Base-by-base conservation (phyloP, 2,329 filamentous ascomycete species). In the Fonsecaea erecta region DNA sequence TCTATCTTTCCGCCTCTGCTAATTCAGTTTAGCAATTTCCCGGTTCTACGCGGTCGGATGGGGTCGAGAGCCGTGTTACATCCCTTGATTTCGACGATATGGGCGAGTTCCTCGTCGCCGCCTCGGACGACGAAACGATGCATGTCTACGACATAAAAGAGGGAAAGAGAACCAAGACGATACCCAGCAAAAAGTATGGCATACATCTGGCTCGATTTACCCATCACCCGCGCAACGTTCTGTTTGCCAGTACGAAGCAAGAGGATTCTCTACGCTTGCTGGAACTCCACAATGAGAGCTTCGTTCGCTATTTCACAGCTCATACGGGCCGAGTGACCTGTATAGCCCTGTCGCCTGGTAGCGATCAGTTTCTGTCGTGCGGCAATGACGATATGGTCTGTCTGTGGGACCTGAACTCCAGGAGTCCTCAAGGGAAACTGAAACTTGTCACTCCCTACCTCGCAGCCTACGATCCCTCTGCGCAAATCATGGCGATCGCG, bases 71-170 rank as follows among this genome's bases (percentile, higher is more conserved):
- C 3, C 84, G 88, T 70, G 87, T 97, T 65, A 90, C 95, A 8
- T 98, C 94, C 1, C 86, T 99, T 72, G 94, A 99, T 81, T 99
- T 97, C 76, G 93, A 98, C 77, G 93, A 98, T 80, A 90, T 91
- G 51, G 95, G 95, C 77, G 93, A 97, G 77, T 90, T 94, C 56
- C 86, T 96, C 65, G 92, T 99, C 78, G 91, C 93, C 0, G 92
- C 93, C 5, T 91, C 93, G 71, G 93, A 92, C 80, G 95, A 99
- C 77, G 93, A 97, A 76, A 96, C 92, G 2, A 91, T 99, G 68
- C 93, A 98, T 75, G 89, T 99, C 34, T 99, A 96, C 81, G 96
- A 95, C 73, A 90, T 96, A 68, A 91, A 90, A 73, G 93, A 97
- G 70, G 95, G 95, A 3, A 90, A 91, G 66, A 89, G 93, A 72